Conservation (phyloP, 208 protist species). For the Trypanosoma platydactyli region DNA sequence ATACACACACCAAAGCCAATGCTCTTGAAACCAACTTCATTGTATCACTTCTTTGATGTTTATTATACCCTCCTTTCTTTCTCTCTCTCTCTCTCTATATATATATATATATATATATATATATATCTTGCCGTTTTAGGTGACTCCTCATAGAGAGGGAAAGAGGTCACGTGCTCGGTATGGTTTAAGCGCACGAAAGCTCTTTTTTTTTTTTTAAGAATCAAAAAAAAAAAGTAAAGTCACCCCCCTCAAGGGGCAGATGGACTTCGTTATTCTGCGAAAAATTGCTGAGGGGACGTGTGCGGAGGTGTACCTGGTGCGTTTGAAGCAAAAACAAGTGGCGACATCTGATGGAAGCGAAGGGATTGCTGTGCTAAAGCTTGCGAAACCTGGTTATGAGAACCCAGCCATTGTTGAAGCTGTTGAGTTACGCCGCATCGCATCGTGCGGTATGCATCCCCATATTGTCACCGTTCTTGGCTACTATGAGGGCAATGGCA, state of each 20-base stretch:
- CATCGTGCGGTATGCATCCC: conserved; percentile 2
- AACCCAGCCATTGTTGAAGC: not conserved
- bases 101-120: conserved; percentile 5
- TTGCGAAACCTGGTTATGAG: conserved; percentile 12
- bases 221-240: not conserved
- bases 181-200: not conserved
- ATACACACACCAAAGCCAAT: no score
- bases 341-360: not conserved
- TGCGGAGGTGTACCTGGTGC: conserved; percentile 17
- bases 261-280: conserved; percentile 9
- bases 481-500: conserved; percentile 3
- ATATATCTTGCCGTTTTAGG: not conserved
- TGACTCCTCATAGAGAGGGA: conserved; percentile 7
- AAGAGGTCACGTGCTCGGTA: conserved; percentile 11
- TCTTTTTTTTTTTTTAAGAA: conserved; percentile 26
- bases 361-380: conserved; percentile 14
- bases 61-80: no score
- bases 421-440: conserved; percentile 9
- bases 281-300: conserved; percentile 12
- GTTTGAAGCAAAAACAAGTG: not conserved
- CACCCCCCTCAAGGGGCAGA: not conserved
- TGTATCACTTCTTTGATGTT: no score
- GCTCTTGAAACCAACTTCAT: no score
- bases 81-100: not conserved
- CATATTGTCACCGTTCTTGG: conserved; percentile 17